phyloP scores from a whole-genome alignment of 2,329 filamentous ascomycete species.

The Neofusicoccum sp. region DNA sequence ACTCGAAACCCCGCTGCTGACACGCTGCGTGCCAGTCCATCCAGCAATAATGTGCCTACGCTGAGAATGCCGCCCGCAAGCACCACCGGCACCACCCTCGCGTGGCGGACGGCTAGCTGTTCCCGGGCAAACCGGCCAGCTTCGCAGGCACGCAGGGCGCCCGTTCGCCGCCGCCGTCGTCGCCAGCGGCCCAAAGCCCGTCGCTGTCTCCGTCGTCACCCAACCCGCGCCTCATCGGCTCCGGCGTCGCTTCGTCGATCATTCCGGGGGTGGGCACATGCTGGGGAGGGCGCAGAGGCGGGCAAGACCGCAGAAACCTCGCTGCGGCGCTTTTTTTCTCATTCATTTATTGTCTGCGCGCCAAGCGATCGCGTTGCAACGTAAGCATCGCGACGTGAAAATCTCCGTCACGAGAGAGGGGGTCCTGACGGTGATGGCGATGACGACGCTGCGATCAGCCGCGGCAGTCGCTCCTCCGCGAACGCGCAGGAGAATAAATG shows the following conservation, averaged over 20 bases:
- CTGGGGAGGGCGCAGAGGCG: too few species aligned
- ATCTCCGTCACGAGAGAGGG: too few species aligned
- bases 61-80: too few species aligned
- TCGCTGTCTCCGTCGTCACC: too few species aligned
- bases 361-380: too few species aligned
- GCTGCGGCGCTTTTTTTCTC: too few species aligned
- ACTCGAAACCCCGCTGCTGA: slow-evolving; percentile 5
- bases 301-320: too few species aligned
- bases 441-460: not conserved
- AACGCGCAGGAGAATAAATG: not conserved
- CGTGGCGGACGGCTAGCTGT: not conserved
- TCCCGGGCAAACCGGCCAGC: not conserved
- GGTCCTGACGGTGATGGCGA: not conserved
- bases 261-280: slow-evolving; percentile 9
- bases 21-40: not conserved
- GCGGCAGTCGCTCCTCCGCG: too few species aligned
- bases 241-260: slow-evolving; percentile 12
- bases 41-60: too few species aligned
- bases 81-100: not conserved
- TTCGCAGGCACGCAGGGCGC: not conserved
- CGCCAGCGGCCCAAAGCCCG: not conserved
- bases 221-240: not conserved
- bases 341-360: too few species aligned
- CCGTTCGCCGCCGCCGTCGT: not conserved
- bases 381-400: too few species aligned